Percentiles rank a stretch among this genome's conserved stretches.
These are phyloP conservation scores for Colletotrichum spinosum DNA, from an alignment of 2,329 filamentous ascomycete genomes.

Conservation along the genomic window DNA sequence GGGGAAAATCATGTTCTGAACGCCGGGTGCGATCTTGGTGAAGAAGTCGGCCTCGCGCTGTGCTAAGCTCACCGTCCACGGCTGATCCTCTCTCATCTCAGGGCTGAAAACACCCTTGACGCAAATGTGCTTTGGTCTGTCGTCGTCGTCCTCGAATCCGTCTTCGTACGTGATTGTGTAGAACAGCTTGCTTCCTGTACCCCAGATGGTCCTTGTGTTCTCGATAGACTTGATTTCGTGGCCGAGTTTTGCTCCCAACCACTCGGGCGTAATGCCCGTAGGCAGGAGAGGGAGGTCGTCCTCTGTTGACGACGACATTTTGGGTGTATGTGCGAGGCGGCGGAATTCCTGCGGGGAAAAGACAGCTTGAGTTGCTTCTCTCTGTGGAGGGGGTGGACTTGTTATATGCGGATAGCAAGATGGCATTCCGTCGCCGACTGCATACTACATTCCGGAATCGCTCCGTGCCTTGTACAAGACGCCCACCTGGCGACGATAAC, in stretches of 20 bases:
- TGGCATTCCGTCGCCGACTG: too few species aligned
- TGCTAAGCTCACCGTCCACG: conserved; percentile 45
- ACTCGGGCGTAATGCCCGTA: conserved; percentile 40
- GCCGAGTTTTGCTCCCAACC: conserved; percentile 38
- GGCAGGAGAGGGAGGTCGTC: too few species aligned
- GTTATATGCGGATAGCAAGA: too few species aligned
- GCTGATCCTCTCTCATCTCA: conserved; percentile 46
- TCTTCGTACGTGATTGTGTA: conserved; percentile 44
- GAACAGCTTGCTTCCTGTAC: conserved; percentile 45
- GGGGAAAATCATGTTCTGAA: conserved; percentile 43
- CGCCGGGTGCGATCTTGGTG: conserved; percentile 46
- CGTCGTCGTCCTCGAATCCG: conserved; percentile 18
- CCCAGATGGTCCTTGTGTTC: conserved; percentile 42
- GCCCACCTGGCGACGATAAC: too few species aligned
- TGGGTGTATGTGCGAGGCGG: too few species aligned
- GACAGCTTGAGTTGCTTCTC: too few species aligned
- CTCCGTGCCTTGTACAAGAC: too few species aligned
- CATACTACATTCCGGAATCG: too few species aligned
- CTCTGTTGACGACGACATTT: too few species aligned
- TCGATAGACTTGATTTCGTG: conserved; percentile 39
- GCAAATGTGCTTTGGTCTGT: conserved; percentile 44
- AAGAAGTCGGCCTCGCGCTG: conserved; percentile 53
- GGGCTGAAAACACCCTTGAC: conserved; percentile 54
- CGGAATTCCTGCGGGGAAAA: too few species aligned
- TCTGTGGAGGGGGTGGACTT: too few species aligned